Base-by-base conservation (phyloP, 2,329 filamentous ascomycete genomes). In the Neonectria magnoliae region DNA sequence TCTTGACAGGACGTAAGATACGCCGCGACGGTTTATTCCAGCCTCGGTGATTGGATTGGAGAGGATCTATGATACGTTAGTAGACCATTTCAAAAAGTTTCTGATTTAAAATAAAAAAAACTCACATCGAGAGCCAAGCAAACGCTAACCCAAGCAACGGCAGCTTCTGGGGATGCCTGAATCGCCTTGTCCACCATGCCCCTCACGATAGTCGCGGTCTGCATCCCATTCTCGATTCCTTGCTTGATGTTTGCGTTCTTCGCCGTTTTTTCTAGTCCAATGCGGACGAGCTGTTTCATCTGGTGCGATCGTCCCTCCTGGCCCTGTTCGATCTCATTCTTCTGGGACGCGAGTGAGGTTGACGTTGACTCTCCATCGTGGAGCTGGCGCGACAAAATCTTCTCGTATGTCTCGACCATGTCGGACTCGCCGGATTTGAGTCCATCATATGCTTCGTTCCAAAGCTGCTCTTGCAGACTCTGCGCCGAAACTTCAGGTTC, bases 131-230 rank as follows among this genome's bases (percentile, higher is more conserved):
- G 57, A 6, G 57, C 71, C 51, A 80, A 60, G 63, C 71, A 78
- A 25, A 80, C 71, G 20, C 77, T 71, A 11, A 72, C 72, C 80
- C 77, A 82, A 8, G 78, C 73, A 45, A 81, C 59, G 4, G 78
- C 75, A 14, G 78, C 79, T 62, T 78, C 65, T 0, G 78, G 77
- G 10, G 71, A 65, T 10, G 65, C 66, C 52, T 77, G 64, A 5
- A 81, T 33, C 1, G 71, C 75, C 22, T 55, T 60, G 33, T 63
- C 59, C 11, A 68, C 41, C 10, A 57, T 41, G 9, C 51, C 60
- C 33, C 42, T 57, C 14, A 68, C 27, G 5, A 41, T 42, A 0
- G 60, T 9, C 9, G 42, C 47, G 14, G 41, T 52, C 11, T 55
- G 27, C 3, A 63, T 41, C 8, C 33, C 56, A 8, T 57, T 41